phyloP scores from a whole-genome alignment of 2,329 filamentous ascomycete species.

The Paracorniculantispora psalliotae region DNA sequence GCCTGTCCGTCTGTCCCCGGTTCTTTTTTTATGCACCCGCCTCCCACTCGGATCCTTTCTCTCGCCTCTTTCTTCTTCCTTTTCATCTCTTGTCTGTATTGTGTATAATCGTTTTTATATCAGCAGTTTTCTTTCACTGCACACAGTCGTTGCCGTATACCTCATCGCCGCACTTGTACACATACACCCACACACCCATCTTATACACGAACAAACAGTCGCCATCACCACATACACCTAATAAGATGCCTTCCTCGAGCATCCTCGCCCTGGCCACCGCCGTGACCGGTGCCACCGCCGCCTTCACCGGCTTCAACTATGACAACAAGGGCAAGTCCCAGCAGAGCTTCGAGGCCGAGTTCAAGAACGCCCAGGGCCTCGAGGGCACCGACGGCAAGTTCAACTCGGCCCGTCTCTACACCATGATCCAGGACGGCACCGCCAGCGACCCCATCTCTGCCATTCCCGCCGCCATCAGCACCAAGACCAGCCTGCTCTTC shows the following conservation, averaged over 20 bases:
- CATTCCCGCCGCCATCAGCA: conserved; percentile 77
- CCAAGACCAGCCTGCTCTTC: conserved; percentile 72
- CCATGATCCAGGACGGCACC: conserved; percentile 66
- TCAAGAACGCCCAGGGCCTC: conserved; percentile 60
- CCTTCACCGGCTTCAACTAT: conserved; percentile 68
- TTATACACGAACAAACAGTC: conserved; percentile 5
- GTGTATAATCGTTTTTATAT: background rate
- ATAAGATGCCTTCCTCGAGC: conserved; percentile 28
- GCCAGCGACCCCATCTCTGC: conserved; percentile 61
- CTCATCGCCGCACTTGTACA: background rate
- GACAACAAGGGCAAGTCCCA: conserved; percentile 56
- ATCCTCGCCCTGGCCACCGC: conserved; percentile 32
- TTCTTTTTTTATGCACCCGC: background rate
- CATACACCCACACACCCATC: background rate
- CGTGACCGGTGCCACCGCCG: conserved; percentile 31
- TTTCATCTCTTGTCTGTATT: conserved; percentile 5
- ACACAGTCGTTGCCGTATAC: conserved; percentile 6
- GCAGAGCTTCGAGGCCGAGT: conserved; percentile 64
- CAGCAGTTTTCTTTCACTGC: background rate
- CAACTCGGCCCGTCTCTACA: conserved; percentile 69
- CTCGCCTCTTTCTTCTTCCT: background rate
- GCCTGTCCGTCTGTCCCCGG: background rate
- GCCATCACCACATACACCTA: background rate
- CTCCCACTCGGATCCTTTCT: background rate
- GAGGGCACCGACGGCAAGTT: conserved; percentile 58